Evolutionary conservation across 2,329 filamentous ascomycete genomes (phyloP).

Genomic region (Alternaria ethzedia): DNA sequence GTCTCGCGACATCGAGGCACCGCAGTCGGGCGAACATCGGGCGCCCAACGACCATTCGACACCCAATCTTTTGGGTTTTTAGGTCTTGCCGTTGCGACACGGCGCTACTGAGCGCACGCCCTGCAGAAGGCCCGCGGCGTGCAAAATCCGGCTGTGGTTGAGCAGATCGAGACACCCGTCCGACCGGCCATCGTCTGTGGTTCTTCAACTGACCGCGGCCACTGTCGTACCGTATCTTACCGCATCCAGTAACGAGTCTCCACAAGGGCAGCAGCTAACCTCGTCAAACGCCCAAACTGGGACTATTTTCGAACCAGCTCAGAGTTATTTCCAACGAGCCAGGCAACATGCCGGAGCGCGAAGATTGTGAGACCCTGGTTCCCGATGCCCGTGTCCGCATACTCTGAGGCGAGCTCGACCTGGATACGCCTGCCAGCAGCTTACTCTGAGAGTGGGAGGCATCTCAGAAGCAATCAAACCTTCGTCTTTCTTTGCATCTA

Average conservation of each 20-base stretch:
- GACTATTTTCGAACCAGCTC: neutral
- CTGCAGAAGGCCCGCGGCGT: constrained; percentile 5
- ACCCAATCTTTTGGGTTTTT: neutral
- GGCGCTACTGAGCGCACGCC: constrained; percentile 9
- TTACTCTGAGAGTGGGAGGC: neutral
- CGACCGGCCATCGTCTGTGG: constrained; percentile 4
- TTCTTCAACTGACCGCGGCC: constrained; percentile 2
- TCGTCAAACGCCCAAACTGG: neutral
- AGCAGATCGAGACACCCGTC: constrained; percentile 11
- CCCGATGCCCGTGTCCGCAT: neutral
- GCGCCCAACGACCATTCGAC: constrained; percentile 3
- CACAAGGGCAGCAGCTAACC: neutral
- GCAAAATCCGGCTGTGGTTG: constrained; percentile 1
- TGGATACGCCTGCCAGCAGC: constrained; percentile 5
- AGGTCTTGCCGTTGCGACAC: constrained; percentile 2
- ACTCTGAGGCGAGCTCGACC: neutral
- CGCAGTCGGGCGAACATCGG: neutral
- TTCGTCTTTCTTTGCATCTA: neutral
- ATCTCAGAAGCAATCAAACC: constrained; percentile 16
- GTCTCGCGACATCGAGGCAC: neutral
- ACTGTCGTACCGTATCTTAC: constrained; percentile 4
- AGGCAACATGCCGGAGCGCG: neutral
- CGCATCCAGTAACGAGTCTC: neutral
- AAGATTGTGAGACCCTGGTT: neutral
- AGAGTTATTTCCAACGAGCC: neutral